phyloP scores from a whole-genome alignment of 441 rosid genomes.

The Eruca vesicaria region DNA sequence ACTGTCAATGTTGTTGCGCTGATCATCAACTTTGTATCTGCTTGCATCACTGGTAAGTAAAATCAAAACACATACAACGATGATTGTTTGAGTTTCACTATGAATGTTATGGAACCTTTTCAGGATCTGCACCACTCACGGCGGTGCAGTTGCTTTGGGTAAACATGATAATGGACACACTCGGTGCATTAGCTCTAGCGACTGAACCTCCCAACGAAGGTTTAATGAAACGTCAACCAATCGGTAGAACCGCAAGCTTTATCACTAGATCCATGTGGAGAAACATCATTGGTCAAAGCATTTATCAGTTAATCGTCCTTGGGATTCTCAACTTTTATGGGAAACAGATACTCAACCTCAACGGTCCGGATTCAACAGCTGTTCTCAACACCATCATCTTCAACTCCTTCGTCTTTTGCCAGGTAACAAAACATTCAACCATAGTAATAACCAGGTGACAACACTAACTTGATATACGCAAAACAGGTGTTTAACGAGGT shows the following conservation, averaged over 20 bases:
- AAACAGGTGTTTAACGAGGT: conserved; percentile 84
- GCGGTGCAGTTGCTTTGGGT: conserved; percentile 87
- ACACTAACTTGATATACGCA: neutral
- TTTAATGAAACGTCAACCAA: conserved; percentile 62
- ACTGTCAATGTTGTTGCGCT: conserved; percentile 78
- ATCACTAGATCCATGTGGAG: conserved; percentile 75
- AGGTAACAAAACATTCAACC: conserved; percentile 41
- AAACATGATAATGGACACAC: conserved; percentile 86
- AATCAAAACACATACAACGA: neutral
- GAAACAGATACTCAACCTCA: conserved; percentile 49
- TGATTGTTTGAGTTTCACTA: neutral
- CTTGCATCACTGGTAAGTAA: conserved; percentile 77
- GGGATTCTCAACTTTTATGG: conserved; percentile 58
- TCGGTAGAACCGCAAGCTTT: conserved; percentile 53
- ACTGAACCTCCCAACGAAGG: conserved; percentile 76
- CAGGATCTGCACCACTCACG: conserved; percentile 81
- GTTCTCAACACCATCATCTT: conserved; percentile 71
- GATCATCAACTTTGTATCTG: conserved; percentile 66
- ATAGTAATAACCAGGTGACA: neutral
- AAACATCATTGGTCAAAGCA: conserved; percentile 71
- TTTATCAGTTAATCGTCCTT: conserved; percentile 61
- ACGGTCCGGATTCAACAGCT: conserved; percentile 53
- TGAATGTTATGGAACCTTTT: neutral
- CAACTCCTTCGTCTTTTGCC: conserved; percentile 82
- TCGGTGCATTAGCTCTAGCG: conserved; percentile 75